Conservation (phyloP, 75 land plant species). For the Pinus tabuliformis region DNA sequence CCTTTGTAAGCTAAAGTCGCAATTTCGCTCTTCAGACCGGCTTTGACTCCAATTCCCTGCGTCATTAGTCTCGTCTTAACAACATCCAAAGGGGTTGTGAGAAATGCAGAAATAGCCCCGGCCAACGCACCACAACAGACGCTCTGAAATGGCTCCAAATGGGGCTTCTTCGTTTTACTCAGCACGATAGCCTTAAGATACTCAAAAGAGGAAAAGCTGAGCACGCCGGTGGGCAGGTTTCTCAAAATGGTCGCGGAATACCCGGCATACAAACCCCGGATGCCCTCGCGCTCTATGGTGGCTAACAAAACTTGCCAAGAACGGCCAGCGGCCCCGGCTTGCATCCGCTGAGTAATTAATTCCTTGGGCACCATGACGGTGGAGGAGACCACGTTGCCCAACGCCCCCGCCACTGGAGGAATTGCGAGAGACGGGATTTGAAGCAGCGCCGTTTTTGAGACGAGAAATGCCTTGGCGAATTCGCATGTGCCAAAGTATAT, state of each 20-base stretch:
- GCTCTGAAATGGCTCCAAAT: constrained; percentile 72
- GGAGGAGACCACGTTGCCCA: constrained; percentile 84
- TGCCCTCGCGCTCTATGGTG: constrained; percentile 60
- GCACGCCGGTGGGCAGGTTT: constrained; percentile 79
- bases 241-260: constrained; percentile 81
- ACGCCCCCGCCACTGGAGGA: constrained; percentile 81
- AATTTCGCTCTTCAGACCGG: constrained; percentile 27
- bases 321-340: constrained; percentile 70
- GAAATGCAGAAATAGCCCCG: constrained; percentile 79
- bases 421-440: constrained; percentile 41
- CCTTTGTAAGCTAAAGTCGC: constrained; percentile 40
- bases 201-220: constrained; percentile 89
- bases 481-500: constrained; percentile 90
- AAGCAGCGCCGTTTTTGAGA: constrained; percentile 17
- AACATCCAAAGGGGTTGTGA: constrained; percentile 89
- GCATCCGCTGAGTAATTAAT: constrained; percentile 80
- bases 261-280: constrained; percentile 77
- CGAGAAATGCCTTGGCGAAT: constrained; percentile 68
- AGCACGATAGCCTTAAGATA: constrained; percentile 75
- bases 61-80: constrained; percentile 95
- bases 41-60: constrained; percentile 23
- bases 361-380: constrained; percentile 91
- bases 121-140: constrained; percentile 85
- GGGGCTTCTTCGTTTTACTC: constrained; percentile 18
- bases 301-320: constrained; percentile 70